Base-by-base conservation (phyloP, 805 yeast species). In the Wickerhamiella sergipiensis region DNA sequence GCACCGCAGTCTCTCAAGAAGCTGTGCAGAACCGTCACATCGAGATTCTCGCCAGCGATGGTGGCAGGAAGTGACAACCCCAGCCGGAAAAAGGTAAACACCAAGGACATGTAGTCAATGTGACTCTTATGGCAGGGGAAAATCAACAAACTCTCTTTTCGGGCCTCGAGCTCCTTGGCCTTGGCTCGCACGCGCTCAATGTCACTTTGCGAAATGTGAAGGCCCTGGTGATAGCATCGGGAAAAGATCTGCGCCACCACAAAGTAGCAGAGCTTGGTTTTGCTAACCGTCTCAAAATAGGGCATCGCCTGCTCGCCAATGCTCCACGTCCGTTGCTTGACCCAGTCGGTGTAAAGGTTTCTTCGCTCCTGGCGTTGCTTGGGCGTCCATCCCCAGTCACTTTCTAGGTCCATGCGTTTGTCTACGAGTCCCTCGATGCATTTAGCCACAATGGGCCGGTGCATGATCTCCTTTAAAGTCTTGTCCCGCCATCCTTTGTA, bases 1-100 rank as follows among this genome's bases (percentile, higher is more conserved):
- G 80, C 83, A 1, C 84, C 84, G 48, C 67, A 64, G 39, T 68
- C 71, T 50, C 75, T 72, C 55, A 79, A 64, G 48, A 76, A 64
- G 8, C 67, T 64, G 4, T 81, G 81, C 46, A 79, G 69, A 6
- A 78, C 64, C 1, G 81, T 76, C 45, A 79, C 78, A 57, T 79
- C 78, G 59, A 79, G 71, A 60, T 79, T 79, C 47, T 79, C 83
- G n/a, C 84, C 84, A 1, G 84, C 83, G 38, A 79, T 75, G 6
- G 79, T 81, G 5, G 73, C 64, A 1, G 84, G 84, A 10, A 72
- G 62, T 3, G 81, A 68, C 50, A 79, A 61, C 24, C 77, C 78
- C 55, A 78, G 70, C 33, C 83, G 65, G 56, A 77, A 70, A 53
- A 77, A 69, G 31, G 77, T 65, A 49, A 77, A 68, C 57, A 79